A percentile compares a stretch with the other conserved stretches of the same genome.
Evolutionary conservation across 2,329 filamentous ascomycete species (phyloP).

Genomic region (Celoporthe dispersa): DNA sequence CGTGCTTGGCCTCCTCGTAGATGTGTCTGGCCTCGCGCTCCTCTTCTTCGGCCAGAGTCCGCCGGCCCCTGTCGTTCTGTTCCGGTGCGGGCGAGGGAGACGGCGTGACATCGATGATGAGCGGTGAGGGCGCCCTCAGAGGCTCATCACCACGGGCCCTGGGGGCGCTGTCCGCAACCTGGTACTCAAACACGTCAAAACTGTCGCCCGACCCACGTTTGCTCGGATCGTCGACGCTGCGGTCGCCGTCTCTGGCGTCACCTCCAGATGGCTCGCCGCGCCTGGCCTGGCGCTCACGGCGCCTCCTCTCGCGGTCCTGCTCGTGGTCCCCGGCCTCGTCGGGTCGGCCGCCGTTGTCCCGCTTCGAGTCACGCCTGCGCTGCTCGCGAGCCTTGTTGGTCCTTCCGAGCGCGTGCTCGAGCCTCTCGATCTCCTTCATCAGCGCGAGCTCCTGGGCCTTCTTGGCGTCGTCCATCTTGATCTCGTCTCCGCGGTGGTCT

Average conservation of each 20-base stretch:
- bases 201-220: conserved; percentile 37
- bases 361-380: conserved; percentile 29
- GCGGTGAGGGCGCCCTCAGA: conserved; percentile 20
- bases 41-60: conserved; percentile 54
- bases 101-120: conserved; percentile 29
- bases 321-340: conserved; percentile 35
- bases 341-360: conserved; percentile 5
- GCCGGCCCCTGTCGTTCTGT: conserved; percentile 50
- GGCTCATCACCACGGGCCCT: conserved; percentile 37
- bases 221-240: conserved; percentile 35
- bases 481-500: conserved; percentile 32
- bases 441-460: conserved; percentile 35
- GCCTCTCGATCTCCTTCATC: conserved; percentile 27
- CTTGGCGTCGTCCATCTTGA: conserved; percentile 31
- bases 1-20: conserved; percentile 51
- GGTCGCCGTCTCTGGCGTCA: conserved; percentile 37
- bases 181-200: conserved; percentile 64
- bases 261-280: conserved; percentile 13
- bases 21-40: conserved; percentile 50
- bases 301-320: conserved; percentile 38
- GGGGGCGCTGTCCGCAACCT: conserved; percentile 58
- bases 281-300: conserved; percentile 32
- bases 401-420: conserved; percentile 28
- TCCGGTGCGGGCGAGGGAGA: conserved; percentile 22
- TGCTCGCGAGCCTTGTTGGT: conserved; percentile 35